Base-by-base conservation (phyloP, 495 filamentous ascomycete species). In the Terfezia boudieri region DNA sequence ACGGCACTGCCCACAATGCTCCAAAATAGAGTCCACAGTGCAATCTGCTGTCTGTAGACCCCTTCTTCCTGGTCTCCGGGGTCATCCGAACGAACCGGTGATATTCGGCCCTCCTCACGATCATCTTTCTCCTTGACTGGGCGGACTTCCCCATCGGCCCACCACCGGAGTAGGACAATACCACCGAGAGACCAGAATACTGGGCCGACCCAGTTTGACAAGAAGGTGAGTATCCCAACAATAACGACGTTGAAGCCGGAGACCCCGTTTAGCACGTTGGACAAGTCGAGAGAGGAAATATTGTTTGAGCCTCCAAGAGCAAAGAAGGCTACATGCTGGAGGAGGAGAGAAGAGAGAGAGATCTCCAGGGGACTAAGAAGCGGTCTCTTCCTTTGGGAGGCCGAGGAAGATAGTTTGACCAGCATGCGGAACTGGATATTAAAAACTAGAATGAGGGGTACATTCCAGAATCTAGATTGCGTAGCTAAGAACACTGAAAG, bases 301-400 rank as follows among this genome's bases (percentile, higher is more conserved):
- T 88, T 81, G 63, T 99, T 99, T 22, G 83, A 82, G 56, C 85
- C 85, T 32, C 87, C 92, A 60, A 83, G 76, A n/a, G 84, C 81
- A 62, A 96, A 99, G 71, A 93, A 96, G 48, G 81, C 76, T 52
- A 76, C 68, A 68, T 80, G 80, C 60, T 86, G 84, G 57, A 82
- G 71, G 14, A 88, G 72, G 6, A 86, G 62, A 10, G 73, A 76
- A 0, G 81, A 79, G 23, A 78, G 71, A 1, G 74, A 79, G 9
- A 81, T 64, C 58, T 86, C 79, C 36, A 71, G 61, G 4, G 17
- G 41, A 8, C 14, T 46, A 46, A 14, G 12, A 20, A 20, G 12
- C 4, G 12, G 12, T 20, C 8, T 20, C 17, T 46, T 20, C 14
- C 84, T 67, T 26, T 67, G 49, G 16, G 3, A 61, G 60, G 41